phyloP scores from a whole-genome alignment of 129 eudicot genomes.

The Helichrysum umbraculigerum region DNA sequence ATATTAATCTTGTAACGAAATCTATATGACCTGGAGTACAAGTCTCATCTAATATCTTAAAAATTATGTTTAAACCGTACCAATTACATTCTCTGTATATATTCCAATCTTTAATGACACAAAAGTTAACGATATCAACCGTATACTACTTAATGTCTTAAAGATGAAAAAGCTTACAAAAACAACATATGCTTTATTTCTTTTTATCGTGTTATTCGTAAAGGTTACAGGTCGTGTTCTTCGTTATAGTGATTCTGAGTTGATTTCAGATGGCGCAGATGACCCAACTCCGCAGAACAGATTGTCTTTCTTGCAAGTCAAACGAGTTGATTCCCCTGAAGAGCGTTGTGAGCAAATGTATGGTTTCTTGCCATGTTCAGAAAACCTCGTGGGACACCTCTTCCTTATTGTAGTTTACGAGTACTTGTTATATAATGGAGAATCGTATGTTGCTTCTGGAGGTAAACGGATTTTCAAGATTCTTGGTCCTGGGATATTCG shows the following conservation, averaged over 20 bases:
- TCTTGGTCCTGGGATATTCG: constrained; percentile 85
- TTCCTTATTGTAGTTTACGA: constrained; percentile 73
- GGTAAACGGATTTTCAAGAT: constrained; percentile 71
- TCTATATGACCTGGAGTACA: constrained; percentile 24
- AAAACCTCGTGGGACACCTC: constrained; percentile 53
- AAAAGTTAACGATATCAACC: constrained; percentile 13
- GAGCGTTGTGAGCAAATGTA: constrained; percentile 66
- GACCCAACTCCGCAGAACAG: neutral
- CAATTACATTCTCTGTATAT: constrained; percentile 25
- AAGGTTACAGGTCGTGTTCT: constrained; percentile 32
- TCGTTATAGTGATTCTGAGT: constrained; percentile 11
- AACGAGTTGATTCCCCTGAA: constrained; percentile 29
- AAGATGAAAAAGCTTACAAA: constrained; percentile 26
- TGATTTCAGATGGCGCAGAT: constrained; percentile 42
- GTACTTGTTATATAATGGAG: constrained; percentile 65
- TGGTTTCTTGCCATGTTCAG: constrained; percentile 80
- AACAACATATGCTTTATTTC: constrained; percentile 6
- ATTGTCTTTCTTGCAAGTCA: constrained; percentile 24
- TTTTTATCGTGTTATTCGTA: constrained; percentile 25
- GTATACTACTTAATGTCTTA: neutral
- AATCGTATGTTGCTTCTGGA: constrained; percentile 61
- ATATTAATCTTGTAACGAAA: constrained; percentile 7
- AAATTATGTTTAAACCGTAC: constrained; percentile 3
- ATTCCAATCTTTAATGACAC: constrained; percentile 15
- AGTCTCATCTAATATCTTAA: constrained; percentile 28